phyloP scores from a whole-genome alignment of 179 eudicot species.

The Patellifolia procumbens region DNA sequence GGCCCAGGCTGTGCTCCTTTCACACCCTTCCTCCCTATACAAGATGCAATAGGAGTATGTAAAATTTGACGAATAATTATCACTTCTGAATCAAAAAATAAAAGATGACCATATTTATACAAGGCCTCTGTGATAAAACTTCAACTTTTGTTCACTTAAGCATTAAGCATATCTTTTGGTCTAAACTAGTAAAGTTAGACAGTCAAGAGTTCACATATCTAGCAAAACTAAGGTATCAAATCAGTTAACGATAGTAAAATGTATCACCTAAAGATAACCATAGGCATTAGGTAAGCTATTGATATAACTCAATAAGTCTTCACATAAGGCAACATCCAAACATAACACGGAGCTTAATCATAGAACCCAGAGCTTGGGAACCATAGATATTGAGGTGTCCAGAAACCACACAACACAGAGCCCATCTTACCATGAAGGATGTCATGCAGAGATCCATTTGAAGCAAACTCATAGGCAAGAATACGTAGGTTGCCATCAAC shows the following conservation, averaged over 20 bases:
- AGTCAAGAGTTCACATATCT: background rate
- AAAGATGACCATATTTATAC: background rate
- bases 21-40: slow-evolving; percentile 38
- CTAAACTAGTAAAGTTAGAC: background rate
- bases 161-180: background rate
- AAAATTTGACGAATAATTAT: background rate
- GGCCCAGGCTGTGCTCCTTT: slow-evolving; percentile 48
- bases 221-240: background rate
- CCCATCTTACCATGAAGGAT: slow-evolving; percentile 36
- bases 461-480: slow-evolving; percentile 43
- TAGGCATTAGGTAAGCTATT: background rate
- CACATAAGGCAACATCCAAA: background rate
- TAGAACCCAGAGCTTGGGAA: background rate
- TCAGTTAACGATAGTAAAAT: background rate
- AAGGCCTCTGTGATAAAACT: background rate
- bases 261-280: background rate
- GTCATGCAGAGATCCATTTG: slow-evolving; percentile 42
- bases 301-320: background rate
- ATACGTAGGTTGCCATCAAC: slow-evolving; percentile 37
- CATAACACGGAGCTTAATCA: background rate
- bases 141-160: background rate
- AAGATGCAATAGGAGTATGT: background rate
- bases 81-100: background rate
- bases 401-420: background rate
- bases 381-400: background rate